Evolutionary conservation across 1,139 yeast species (phyloP).

Genomic region (Magnusiomyces clavatus): DNA sequence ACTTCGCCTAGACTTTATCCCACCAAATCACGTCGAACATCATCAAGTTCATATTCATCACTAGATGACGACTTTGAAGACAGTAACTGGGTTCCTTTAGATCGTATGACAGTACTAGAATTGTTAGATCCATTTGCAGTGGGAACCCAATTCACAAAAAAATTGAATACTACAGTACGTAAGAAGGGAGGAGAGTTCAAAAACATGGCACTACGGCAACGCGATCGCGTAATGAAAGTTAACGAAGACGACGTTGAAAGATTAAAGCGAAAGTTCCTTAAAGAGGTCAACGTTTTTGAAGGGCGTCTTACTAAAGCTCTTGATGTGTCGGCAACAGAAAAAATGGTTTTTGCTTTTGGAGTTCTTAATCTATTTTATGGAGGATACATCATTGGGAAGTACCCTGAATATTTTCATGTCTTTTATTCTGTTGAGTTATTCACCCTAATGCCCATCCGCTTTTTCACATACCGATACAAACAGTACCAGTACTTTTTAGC

Average conservation of each 20-base stretch:
- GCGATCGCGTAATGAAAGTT: constrained; percentile 19
- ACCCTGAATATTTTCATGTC: constrained; percentile 70
- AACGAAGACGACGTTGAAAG: constrained; percentile 30
- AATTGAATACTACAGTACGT: constrained; percentile 24
- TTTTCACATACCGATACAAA: constrained; percentile 71
- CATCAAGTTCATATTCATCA: constrained; percentile 20
- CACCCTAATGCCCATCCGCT: constrained; percentile 74
- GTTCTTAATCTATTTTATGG: constrained; percentile 58
- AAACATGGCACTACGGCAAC: constrained; percentile 25
- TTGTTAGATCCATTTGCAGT: constrained; percentile 30
- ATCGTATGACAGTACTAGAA: constrained; percentile 28
- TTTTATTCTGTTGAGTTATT: constrained; percentile 59
- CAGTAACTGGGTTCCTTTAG: constrained; percentile 18
- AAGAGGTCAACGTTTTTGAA: constrained; percentile 50
- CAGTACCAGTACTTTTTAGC: constrained; percentile 84
- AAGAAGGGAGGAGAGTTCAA: constrained; percentile 26
- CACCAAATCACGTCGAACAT: constrained; percentile 6
- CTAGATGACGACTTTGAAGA: constrained; percentile 16
- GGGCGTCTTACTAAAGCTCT: constrained; percentile 36
- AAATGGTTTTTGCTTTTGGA: constrained; percentile 70
- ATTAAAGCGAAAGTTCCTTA: constrained; percentile 24
- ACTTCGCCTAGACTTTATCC: neutral
- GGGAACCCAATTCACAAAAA: constrained; percentile 26
- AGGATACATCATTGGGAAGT: constrained; percentile 72
- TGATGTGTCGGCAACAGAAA: constrained; percentile 57